phyloP scores from a whole-genome alignment of 2,329 filamentous ascomycete genomes.

The Colletotrichum lindemuthianum region DNA sequence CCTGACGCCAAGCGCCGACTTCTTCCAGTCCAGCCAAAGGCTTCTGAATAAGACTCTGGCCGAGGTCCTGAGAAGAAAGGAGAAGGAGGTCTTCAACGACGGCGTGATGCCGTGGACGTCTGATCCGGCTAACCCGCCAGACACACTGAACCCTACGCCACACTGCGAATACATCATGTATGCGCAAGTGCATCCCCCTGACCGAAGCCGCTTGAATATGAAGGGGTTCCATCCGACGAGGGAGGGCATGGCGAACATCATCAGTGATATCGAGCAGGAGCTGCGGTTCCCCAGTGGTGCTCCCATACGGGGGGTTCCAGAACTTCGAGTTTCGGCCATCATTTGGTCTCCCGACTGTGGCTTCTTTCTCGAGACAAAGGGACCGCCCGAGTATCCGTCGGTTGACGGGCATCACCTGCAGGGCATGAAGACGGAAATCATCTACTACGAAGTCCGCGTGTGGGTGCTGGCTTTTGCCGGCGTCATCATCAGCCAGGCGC shows the following conservation, averaged over 20 bases:
- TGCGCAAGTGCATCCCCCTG: conserved; percentile 75
- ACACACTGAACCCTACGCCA: conserved; percentile 69
- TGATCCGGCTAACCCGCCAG: conserved; percentile 68
- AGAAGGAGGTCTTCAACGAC: conserved; percentile 64
- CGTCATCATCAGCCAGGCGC: conserved; percentile 69
- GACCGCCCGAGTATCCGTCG: conserved; percentile 64
- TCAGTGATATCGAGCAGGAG: conserved; percentile 69
- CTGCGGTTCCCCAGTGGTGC: conserved; percentile 70
- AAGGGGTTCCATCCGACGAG: conserved; percentile 45
- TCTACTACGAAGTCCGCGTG: conserved; percentile 65
- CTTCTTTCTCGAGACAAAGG: conserved; percentile 73
- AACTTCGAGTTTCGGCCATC: conserved; percentile 69
- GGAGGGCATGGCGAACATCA: conserved; percentile 49
- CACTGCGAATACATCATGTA: conserved; percentile 93
- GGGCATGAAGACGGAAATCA: conserved; percentile 70
- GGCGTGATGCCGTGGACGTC: conserved; percentile 81
- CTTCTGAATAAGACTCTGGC: conserved; percentile 80
- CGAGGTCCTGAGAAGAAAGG: conserved; percentile 72
- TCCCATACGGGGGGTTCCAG: conserved; percentile 64
- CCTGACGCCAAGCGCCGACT: conserved; percentile 70
- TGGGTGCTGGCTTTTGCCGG: conserved; percentile 67
- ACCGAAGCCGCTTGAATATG: conserved; percentile 48
- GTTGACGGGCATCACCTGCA: conserved; percentile 64
- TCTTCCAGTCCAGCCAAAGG: conserved; percentile 66
- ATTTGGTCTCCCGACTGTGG: conserved; percentile 76